phyloP scores from a whole-genome alignment of 2,329 filamentous ascomycete species.

The Hirsutella minnesotensis region DNA sequence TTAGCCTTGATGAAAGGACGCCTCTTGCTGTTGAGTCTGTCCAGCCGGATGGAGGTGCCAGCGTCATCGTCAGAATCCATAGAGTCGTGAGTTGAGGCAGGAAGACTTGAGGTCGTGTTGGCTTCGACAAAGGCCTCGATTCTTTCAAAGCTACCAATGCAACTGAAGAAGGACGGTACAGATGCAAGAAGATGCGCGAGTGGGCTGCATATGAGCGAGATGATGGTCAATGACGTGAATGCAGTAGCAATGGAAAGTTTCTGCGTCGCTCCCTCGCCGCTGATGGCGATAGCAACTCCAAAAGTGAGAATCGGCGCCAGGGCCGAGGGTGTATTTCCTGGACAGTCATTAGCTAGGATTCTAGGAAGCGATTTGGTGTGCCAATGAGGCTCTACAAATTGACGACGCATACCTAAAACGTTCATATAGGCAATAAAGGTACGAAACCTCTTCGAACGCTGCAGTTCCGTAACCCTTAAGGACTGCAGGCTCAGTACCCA shows the following conservation, averaged over 20 bases:
- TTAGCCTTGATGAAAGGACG: neutral
- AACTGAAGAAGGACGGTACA: slow-evolving; percentile 11
- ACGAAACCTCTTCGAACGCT: slow-evolving; percentile 11
- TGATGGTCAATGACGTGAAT: slow-evolving; percentile 14
- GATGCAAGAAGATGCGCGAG: slow-evolving; percentile 9
- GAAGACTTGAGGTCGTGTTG: too few species aligned
- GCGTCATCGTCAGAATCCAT: neutral
- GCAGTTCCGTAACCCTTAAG: slow-evolving; percentile 10
- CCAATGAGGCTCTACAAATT: neutral
- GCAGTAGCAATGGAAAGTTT: slow-evolving; percentile 4
- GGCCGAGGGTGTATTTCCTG: slow-evolving; percentile 4
- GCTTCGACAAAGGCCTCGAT: slow-evolving; percentile 7
- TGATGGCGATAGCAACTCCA: slow-evolving; percentile 9
- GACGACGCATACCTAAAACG: slow-evolving; percentile 6
- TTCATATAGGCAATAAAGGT: slow-evolving; percentile 10
- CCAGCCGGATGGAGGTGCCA: neutral
- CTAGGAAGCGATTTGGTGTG: neutral
- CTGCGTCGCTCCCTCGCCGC: neutral
- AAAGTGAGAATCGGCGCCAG: slow-evolving; percentile 10
- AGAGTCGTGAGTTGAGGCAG: neutral
- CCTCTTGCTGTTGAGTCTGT: neutral
- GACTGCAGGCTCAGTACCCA: slow-evolving; percentile 8
- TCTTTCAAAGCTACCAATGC: slow-evolving; percentile 12
- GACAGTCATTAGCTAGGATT: neutral
- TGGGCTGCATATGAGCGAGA: slow-evolving; percentile 10